Percentiles rank a stretch among this genome's conserved stretches.
Conservation (phyloP, 371 early-diverging fungal genomes). For the Mortierella sp. region DNA sequence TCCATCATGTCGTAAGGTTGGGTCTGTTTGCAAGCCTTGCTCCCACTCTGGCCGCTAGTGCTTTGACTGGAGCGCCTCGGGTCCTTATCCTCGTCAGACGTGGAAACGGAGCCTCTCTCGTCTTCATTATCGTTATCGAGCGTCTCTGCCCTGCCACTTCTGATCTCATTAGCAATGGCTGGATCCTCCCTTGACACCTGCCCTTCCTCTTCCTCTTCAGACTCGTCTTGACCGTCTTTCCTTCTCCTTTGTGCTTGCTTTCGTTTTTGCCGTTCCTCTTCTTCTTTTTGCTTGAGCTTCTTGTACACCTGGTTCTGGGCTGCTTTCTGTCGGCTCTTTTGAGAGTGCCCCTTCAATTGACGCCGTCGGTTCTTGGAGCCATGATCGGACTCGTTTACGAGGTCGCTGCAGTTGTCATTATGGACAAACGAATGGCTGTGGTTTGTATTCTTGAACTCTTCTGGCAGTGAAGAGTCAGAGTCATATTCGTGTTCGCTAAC, state of each 20-base stretch:
- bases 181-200: no score
- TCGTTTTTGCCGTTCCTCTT: slow-evolving; percentile 1
- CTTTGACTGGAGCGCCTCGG: no score
- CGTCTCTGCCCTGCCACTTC: neutral
- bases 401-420: neutral
- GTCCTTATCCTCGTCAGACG: neutral
- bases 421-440: neutral
- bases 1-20: slow-evolving; percentile 6
- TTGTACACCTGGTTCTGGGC: slow-evolving; percentile 16
- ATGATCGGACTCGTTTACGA: neutral
- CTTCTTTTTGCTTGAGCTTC: slow-evolving; percentile 12
- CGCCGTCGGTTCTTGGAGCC: slow-evolving; percentile 2
- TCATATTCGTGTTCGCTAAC: slow-evolving; percentile 5
- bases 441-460: slow-evolving; percentile 14
- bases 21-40: neutral
- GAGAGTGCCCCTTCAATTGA: neutral
- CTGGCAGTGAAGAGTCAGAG: slow-evolving; percentile 12
- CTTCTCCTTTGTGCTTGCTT: slow-evolving; percentile 9
- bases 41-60: neutral
- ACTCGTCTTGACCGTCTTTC: neutral
- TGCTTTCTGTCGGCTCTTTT: slow-evolving; percentile 13
- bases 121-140: neutral
- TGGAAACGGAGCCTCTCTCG: neutral
- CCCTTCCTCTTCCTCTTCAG: no score
- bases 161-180: neutral